Evolutionary conservation across 805 yeast species (phyloP), one percentile per base, ranked within the genome.

Genomic region (Yarrowia osloensis): DNA sequence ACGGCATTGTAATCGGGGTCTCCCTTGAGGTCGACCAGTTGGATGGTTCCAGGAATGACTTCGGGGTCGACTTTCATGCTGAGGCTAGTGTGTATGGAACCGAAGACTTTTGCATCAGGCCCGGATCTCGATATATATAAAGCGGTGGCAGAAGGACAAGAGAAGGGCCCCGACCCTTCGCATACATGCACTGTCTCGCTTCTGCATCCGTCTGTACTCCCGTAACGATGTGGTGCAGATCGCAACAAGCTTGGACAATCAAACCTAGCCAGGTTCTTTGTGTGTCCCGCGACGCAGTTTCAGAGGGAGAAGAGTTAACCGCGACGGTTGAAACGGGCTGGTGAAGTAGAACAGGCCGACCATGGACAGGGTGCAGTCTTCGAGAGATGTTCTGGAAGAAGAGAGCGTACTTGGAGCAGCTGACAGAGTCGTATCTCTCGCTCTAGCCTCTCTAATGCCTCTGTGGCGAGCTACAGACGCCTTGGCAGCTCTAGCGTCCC

Each of bases 41-140:
- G 61, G 44, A 54, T 54, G 33, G 61, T 54, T 54, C 61, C 61
- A 35, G 61, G 61, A 24, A 54, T 54, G 61, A 54, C 61, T 35
- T 54, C 61, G 4, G 28, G 8, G 33, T 54, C 61, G 61, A 54
- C 31, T 37, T 35, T 54, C 44, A 37, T 54, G 31, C 26, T 54
- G 57, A 13, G n/a, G 24, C 11, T 17, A 13, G 26, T n/a, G 28
- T 4, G n/a, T 46, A 24, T 17, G 33, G 50, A 12, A 15, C 31
- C 52, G 22, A n/a, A 28, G 33, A n/a, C 52, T 28, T 46, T 24
- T 28, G 22, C 33, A 26, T 11, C 21, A 6, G 28, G 55, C 55
- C 39, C 12, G 7, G 39, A 28, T 17, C 52, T 46, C 33, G 33
- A 49, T 49, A 49, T 52, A 50, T 50, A 52, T 33, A 52, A 33